Evolutionary conservation across 176 grass and related monocot genomes (phyloP), one percentile per base, ranked within the genome.

Genomic region (Triticum urartu): DNA sequence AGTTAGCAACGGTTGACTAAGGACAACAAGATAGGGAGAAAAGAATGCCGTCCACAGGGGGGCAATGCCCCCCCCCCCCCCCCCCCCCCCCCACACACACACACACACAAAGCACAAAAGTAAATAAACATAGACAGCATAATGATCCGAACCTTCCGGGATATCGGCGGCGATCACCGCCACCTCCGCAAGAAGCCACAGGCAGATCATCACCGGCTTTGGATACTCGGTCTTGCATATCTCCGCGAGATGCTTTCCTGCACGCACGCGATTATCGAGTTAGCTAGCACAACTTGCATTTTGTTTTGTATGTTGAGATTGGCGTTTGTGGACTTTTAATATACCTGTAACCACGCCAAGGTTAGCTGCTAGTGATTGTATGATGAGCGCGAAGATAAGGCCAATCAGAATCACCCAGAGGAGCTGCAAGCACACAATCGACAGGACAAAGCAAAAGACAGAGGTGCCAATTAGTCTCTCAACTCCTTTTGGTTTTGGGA

Each of bases 401-500:
- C 96, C 93, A 52, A 98, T 83, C 48, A 98, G 80, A 54, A 98
- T 94, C 17, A 98, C 93, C 96, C 96, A 98, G 45, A 98, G 79
- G 33, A 98, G 96, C 96, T 98, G 68, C 5, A 66, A 45, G 18
- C 35, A 62, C 9, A 72, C 11, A 75, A 28, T 10, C 18, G 66
- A 81, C 14, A 2, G 24, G 72, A 75, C 72, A 75, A 52, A 32
- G 72, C 72, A 75, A 48, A 75, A 28, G 72, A 75, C 42, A 48
- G 10, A 43, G 11, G 42, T 43, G 42, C 42, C 42, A 43, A 43
- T 43, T 43, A 43, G 42, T 43, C 42, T 38, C 36, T 43, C 42
- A 11, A 3, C 42, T 43, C 42, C 42, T 43, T 43, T 43, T 43
- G 42, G 42, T 43, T 43, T 43, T 43, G 42, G 42, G 42, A 43